Evolutionary conservation across 177 flowering plant species (phyloP), one percentile per base, ranked within the genome.

Genomic region (Telopea speciosissima): DNA sequence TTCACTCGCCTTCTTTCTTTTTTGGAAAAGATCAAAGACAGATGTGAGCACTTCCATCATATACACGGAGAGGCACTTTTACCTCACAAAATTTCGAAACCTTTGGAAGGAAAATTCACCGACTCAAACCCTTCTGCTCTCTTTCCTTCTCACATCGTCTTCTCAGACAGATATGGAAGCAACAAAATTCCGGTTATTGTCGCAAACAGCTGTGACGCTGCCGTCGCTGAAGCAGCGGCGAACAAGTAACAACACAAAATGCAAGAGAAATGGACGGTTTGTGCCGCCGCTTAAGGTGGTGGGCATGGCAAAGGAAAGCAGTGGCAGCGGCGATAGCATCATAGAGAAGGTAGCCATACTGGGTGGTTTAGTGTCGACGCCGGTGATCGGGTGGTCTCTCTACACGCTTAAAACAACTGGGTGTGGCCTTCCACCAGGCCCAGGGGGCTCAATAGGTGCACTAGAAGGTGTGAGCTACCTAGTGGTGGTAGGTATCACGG

Each of bases 311-410:
- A 79, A 85, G 66, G 84, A 89, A 58, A 76, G 80, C 76, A 76
- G 81, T 72, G 80, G 71, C 42, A 66, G 76, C 72, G 76, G 79
- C 65, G 65, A 63, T 26, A 77, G 80, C 5, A 9, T 76, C 12
- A 65, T 66, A 14, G 90, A 84, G 78, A 87, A 74, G 56, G 83
- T 68, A 10, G 96, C 94, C n/a, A 86, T 90, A 36, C 89, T 71
- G 6, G 89, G 89, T 5, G 97, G 99, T 0, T 54, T 95, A 45
- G 78, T 95, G 33, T 82, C 99, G 0, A 76, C 71, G 14, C 99
- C 99, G 0, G 92, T 92, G 33, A 92, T 95, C n/a, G 91, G 81
- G 0, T 95, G 97, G 97, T 95, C 99, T 3, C 97, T 95, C n/a
- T 95, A 89, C 86, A 91, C 99, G 7, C 96, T 95, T 67, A 92